A percentile compares a stretch with the other conserved stretches of the same genome.
These are phyloP conservation scores for Hypoxylon sp. DNA, from an alignment of 2,329 filamentous ascomycete species.

Conservation along the genomic window DNA sequence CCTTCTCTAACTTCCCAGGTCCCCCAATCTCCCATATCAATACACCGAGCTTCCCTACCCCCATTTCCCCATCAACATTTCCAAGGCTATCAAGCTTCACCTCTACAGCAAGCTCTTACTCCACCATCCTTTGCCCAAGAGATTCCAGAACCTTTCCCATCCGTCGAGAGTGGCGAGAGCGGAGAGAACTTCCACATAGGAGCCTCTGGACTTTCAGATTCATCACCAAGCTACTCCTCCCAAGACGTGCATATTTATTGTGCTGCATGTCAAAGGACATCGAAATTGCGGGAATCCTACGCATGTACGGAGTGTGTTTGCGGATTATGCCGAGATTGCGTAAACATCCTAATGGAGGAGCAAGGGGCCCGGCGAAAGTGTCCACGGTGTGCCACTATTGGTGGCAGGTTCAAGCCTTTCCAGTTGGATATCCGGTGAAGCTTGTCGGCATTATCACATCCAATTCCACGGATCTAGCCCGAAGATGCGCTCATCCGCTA, in stretches of 20 bases:
- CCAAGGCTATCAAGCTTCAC: conserved; percentile 88
- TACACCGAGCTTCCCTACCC: conserved; percentile 73
- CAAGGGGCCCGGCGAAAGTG: conserved; percentile 83
- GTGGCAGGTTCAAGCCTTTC: conserved; percentile 86
- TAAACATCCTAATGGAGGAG: conserved; percentile 83
- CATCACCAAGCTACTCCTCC: conserved; percentile 80
- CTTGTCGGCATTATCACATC: conserved; percentile 11
- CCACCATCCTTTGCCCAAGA: conserved; percentile 80
- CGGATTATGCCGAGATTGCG: conserved; percentile 89
- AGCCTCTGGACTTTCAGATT: conserved; percentile 73
- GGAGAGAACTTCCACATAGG: conserved; percentile 81
- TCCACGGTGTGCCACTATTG: conserved; percentile 83
- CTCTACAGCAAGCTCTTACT: conserved; percentile 90
- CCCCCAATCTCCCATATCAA: conserved; percentile 75
- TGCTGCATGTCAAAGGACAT: conserved; percentile 85
- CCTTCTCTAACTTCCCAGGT: conserved; percentile 68
- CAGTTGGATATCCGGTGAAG: conserved; percentile 83
- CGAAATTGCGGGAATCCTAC: conserved; percentile 84
- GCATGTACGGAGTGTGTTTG: conserved; percentile 98
- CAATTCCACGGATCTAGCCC: conserved; percentile 16
- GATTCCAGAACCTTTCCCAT: conserved; percentile 85
- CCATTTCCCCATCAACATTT: conserved; percentile 73
- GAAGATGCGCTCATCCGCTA: not conserved
- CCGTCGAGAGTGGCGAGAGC: conserved; percentile 83
- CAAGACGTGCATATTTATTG: conserved; percentile 92